Conservation (phyloP, 2,329 filamentous ascomycete genomes). For the Geosmithia putterillii region DNA sequence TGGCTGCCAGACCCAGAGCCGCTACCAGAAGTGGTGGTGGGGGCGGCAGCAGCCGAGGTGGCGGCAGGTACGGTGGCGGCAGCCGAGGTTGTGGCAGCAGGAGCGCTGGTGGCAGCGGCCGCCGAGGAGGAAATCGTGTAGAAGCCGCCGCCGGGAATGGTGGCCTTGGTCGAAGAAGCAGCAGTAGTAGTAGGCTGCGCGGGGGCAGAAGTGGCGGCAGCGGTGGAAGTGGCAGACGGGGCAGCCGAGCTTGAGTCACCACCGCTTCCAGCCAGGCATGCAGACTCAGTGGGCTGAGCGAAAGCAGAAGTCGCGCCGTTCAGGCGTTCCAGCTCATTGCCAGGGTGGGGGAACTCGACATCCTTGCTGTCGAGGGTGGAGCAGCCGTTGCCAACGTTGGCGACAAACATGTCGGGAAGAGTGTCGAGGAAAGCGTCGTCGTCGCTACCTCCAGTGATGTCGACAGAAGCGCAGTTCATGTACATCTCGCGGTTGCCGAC, state of each 20-base stretch:
- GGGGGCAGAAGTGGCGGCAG: slow-evolving; percentile 7
- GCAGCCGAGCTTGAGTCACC: slow-evolving; percentile 8
- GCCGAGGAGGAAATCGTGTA: slow-evolving; percentile 13
- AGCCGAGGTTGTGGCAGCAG: slow-evolving; percentile 1
- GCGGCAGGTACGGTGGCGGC: background rate
- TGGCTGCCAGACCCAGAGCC: slow-evolving; percentile 10
- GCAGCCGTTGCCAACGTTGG: slow-evolving; percentile 49
- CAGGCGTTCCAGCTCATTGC: slow-evolving; percentile 37
- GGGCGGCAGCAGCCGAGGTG: background rate
- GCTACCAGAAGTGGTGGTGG: background rate
- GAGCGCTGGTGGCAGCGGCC: slow-evolving; percentile 10
- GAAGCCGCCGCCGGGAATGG: slow-evolving; percentile 26
- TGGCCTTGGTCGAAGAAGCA: background rate
- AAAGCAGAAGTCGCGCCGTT: slow-evolving; percentile 24
- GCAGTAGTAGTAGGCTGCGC: slow-evolving; percentile 1
- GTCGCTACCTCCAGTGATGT: slow-evolving; percentile 43
- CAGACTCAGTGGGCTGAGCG: slow-evolving; percentile 10
- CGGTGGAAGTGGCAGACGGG: background rate
- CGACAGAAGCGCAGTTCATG: slow-evolving; percentile 84
- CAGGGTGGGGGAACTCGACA: slow-evolving; percentile 50
- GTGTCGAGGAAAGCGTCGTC: slow-evolving; percentile 38
- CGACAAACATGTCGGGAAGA: slow-evolving; percentile 61
- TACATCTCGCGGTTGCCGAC: slow-evolving; percentile 92
- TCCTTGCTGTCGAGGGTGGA: slow-evolving; percentile 35
- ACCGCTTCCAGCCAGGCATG: background rate